Evolutionary conservation across 371 early-diverging fungal species (phyloP), one percentile per base, ranked within the genome.

Genomic region (Mucor circinelloides): DNA sequence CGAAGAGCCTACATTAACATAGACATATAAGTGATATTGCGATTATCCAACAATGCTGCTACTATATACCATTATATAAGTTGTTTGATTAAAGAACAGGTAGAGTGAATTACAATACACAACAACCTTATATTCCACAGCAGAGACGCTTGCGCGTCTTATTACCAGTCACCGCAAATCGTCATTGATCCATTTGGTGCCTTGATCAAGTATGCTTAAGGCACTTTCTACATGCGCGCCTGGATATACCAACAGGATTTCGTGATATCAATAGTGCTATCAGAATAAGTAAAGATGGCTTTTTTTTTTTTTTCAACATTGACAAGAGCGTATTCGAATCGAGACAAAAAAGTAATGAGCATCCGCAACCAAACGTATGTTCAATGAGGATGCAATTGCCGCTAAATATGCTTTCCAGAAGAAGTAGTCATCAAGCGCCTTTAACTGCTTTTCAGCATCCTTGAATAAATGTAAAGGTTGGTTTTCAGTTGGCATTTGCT

Each of bases 1-100:
- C 76, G 76, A 59, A 80, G 71, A 44, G 80, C 69, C 79, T 79
- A 73, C 9, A 40, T 23, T 13, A 13, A 10, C 4, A 42, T 19
- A 2, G 17, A 6, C 19, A 8, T 12, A 48, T 23, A 19, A 34
- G n/a, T 34, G 5, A 23, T 12, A 5, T 2, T 34, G 7, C 25
- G 23, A 58, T 15, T 25, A 6, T 32, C 0, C 6, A 32, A 10
- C 21, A 5, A 15, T 23, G 17, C 17, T 52, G 36, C 34, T 25
- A 36, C 25, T 52, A 6, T 19, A 12, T 54, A 54, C 28, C 28
- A 34, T 58, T 46, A 2, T 46, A 46, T 46, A 46, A 46, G 15
- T 27, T 62, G 21, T 34, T 15, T 38, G 38, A 54, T 52, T 63
- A 54, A 27, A 31, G n/a, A 30, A 25, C 7, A 21, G 25, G 21